A percentile compares a stretch with the other conserved stretches of the same genome.
Conservation (phyloP, 2,329 filamentous ascomycete species). For the Penicillium sp. region DNA sequence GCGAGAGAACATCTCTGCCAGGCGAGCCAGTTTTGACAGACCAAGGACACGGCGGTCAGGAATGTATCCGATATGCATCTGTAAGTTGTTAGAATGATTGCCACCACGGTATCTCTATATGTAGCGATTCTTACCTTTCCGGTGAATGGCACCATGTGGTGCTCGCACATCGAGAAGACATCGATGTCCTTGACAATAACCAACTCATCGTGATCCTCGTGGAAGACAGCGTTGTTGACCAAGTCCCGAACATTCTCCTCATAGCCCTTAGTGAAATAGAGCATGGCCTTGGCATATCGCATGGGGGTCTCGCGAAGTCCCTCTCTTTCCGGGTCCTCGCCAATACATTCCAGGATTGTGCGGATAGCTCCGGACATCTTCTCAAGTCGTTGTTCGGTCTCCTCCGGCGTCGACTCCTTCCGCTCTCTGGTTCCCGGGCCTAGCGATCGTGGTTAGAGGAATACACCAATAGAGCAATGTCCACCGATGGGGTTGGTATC, state of each 20-base stretch:
- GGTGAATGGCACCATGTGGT: conserved; percentile 93
- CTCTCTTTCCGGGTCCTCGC: conserved; percentile 64
- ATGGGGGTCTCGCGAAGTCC: conserved; percentile 67
- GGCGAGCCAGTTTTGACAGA: conserved; percentile 89
- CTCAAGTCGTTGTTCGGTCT: conserved; percentile 56
- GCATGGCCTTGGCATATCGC: conserved; percentile 90
- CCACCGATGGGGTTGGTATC: not conserved
- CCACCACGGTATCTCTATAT: not conserved
- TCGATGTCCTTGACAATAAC: conserved; percentile 98
- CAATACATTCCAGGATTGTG: conserved; percentile 64
- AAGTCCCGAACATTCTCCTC: conserved; percentile 90
- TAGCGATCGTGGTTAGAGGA: conserved; percentile 22
- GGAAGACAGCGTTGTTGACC: conserved; percentile 90
- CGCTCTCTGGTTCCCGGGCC: conserved; percentile 50
- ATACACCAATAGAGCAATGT: not conserved
- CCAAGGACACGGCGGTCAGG: conserved; percentile 88
- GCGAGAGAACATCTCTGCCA: conserved; percentile 95
- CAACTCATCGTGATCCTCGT: conserved; percentile 94
- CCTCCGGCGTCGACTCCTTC: conserved; percentile 57
- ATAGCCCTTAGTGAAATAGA: conserved; percentile 95
- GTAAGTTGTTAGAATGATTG: conserved; percentile 14
- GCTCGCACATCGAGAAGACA: conserved; percentile 90
- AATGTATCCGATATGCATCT: conserved; percentile 99
- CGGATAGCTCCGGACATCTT: conserved; percentile 63
- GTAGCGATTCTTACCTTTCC: conserved; percentile 67